phyloP scores from a whole-genome alignment of 805 yeast species.

The Hyphopichia homilentoma region DNA sequence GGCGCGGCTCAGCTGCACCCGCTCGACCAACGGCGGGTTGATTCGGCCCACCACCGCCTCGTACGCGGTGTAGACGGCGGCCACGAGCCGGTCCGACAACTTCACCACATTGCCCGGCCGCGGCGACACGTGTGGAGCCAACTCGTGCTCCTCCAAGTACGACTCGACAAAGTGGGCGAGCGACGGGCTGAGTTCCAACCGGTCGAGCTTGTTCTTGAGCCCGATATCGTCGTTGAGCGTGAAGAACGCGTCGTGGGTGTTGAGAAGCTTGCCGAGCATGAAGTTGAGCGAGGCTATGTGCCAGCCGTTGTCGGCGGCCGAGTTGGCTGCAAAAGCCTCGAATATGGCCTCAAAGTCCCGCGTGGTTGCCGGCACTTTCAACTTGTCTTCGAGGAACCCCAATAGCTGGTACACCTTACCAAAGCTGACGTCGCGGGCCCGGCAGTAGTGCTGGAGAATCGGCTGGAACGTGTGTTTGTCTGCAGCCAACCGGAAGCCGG shows the following conservation, averaged over 20 bases:
- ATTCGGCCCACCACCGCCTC: not conserved
- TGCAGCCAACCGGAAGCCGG: constrained; percentile 13
- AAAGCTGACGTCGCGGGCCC: constrained; percentile 6
- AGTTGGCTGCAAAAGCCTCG: constrained; percentile 8
- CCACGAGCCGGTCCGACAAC: constrained; percentile 13
- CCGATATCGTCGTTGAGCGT: constrained; percentile 7
- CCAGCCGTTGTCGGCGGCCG: constrained; percentile 1
- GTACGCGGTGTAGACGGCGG: not conserved
- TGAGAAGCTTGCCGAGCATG: constrained; percentile 11
- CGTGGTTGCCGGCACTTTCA: constrained; percentile 29
- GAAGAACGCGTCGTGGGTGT: constrained; percentile 10
- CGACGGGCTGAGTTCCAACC: constrained; percentile 4
- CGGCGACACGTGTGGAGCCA: constrained; percentile 3
- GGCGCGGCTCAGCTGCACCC: too few relatives aligned
- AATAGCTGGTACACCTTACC: constrained; percentile 11
- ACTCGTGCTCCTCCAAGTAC: constrained; percentile 7
- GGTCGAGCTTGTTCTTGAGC: constrained; percentile 5
- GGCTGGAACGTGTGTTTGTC: constrained; percentile 23
- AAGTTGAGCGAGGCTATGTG: constrained; percentile 8
- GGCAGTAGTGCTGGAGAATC: constrained; percentile 14
- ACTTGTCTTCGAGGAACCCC: constrained; percentile 14
- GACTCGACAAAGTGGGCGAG: constrained; percentile 5
- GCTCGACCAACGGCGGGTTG: too few relatives aligned
- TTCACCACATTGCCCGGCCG: constrained; percentile 16
- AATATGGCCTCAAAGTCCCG: constrained; percentile 21